Percentiles rank a stretch among this genome's conserved stretches.
phyloP scores from a whole-genome alignment of 148 eudicot genomes.

The Silene conica region DNA sequence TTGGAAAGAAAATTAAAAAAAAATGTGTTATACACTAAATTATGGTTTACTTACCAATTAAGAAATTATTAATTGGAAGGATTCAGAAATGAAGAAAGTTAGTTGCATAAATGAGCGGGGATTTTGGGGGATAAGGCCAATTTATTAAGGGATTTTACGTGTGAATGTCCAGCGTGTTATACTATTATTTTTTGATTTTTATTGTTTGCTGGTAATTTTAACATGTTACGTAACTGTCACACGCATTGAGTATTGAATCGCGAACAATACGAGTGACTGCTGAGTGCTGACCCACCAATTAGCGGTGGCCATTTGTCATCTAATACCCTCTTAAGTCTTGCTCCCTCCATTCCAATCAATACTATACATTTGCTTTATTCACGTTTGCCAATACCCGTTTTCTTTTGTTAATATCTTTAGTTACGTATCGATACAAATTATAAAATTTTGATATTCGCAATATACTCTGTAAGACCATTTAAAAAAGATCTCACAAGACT shows the following conservation, averaged over 20 bases:
- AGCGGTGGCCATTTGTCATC: slow-evolving; percentile 7
- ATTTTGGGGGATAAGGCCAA: background rate
- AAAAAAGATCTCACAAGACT: too few species aligned
- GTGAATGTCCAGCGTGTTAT: slow-evolving; percentile 16
- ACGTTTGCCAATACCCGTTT: too few species aligned
- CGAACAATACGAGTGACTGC: background rate
- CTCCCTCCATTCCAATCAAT: too few species aligned
- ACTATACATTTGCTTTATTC: too few species aligned
- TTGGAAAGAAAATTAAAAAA: background rate
- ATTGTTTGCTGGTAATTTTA: background rate
- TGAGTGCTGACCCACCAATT: background rate
- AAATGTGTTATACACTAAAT: background rate
- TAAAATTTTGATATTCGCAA: too few species aligned
- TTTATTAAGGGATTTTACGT: slow-evolving; percentile 5
- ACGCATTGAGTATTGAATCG: slow-evolving; percentile 9
- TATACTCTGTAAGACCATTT: too few species aligned
- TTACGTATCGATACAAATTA: too few species aligned
- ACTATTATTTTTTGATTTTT: background rate
- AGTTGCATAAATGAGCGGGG: background rate
- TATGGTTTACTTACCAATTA: slow-evolving; percentile 13
- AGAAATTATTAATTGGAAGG: background rate
- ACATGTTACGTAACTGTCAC: background rate
- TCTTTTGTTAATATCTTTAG: too few species aligned
- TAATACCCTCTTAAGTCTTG: too few species aligned
- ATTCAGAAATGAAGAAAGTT: slow-evolving; percentile 1